Conservation (phyloP, 352 stramenopile genomes). For the Elongisporangium anandrum region DNA sequence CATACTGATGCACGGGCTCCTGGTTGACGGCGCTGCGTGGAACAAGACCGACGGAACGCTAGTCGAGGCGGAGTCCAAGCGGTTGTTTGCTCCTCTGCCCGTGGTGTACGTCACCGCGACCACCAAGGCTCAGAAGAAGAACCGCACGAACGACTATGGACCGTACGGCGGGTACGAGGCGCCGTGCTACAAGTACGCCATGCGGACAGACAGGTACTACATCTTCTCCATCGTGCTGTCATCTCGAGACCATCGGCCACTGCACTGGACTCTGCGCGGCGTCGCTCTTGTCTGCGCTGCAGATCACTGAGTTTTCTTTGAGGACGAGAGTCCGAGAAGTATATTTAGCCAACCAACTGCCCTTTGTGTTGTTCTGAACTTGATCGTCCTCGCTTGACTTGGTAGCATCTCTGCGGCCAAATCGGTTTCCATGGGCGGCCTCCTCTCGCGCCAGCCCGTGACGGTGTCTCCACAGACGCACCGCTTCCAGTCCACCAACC, state of each 20-base stretch:
- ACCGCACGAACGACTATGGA: constrained; percentile 61
- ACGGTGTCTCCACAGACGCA: constrained; percentile 59
- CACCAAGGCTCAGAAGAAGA: constrained; percentile 75
- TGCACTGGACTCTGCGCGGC: constrained; percentile 74
- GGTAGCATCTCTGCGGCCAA: no score
- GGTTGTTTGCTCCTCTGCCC: constrained; percentile 61
- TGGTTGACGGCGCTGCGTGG: constrained; percentile 73
- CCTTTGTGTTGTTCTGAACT: not conserved
- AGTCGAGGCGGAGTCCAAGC: constrained; percentile 76
- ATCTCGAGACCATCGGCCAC: constrained; percentile 66
- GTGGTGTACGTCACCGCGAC: constrained; percentile 77
- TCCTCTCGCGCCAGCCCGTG: constrained; percentile 51
- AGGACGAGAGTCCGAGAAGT: not conserved
- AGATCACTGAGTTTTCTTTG: constrained; percentile 26
- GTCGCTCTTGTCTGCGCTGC: constrained; percentile 69
- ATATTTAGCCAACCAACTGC: not conserved
- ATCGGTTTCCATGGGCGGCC: constrained; percentile 25
- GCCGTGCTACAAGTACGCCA: constrained; percentile 75
- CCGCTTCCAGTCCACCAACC: constrained; percentile 54
- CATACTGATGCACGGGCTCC: constrained; percentile 66
- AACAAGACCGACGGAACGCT: constrained; percentile 65
- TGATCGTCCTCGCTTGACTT: not conserved
- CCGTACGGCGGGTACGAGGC: constrained; percentile 76
- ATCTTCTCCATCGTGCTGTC: constrained; percentile 74
- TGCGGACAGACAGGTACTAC: constrained; percentile 68